Base-by-base conservation (phyloP, 805 yeast species). In the Candida maris region DNA sequence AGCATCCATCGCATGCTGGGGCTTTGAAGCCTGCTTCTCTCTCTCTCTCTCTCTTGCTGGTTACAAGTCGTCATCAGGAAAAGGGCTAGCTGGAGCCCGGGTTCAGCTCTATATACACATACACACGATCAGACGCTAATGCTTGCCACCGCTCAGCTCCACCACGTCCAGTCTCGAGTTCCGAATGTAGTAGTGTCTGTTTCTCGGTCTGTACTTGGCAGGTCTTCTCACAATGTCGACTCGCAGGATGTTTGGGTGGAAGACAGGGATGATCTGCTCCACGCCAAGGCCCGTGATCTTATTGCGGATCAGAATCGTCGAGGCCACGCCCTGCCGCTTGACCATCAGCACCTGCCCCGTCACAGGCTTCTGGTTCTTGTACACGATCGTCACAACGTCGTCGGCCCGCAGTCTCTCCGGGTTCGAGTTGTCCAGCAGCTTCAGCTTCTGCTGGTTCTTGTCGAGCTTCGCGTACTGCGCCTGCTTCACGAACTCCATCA, bases 181-280 rank as follows among this genome's bases (percentile, higher is more conserved):
- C 67, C 96, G 83, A 56, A 93, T 83, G 64, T 86, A 93, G 71
- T 82, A 89, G 52, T 87, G 91, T 70, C 86, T 91, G 64, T 79
- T 77, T 75, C 95, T 79, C 44, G 73, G 70, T 69, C 83, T 77
- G 62, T 86, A 80, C 54, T 73, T 75, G 45, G 65, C 61, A 25
- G 95, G 91, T 61, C 81, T 81, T 61, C 84, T 74, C 44, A 91
- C 61, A 26, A 88, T 61, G 62, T 89, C 97, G 35, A 91, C 70
- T 60, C 81, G 76, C 44, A 79, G 75, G 38, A 93, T 71, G 37
- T 77, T 68, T 6, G 97, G 96, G 44, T 82, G 83, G 67, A 71
- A 91, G 18, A 91, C 63, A 19, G 91, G 89, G 32, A 88, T 76
- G 44, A 91, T 71, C 44, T 81, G 65, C 55, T 91, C 97, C 33